Percentiles rank a stretch among this genome's conserved stretches.
Evolutionary conservation across 208 protist species (phyloP).

Genomic region (Borovskyia barvae): DNA sequence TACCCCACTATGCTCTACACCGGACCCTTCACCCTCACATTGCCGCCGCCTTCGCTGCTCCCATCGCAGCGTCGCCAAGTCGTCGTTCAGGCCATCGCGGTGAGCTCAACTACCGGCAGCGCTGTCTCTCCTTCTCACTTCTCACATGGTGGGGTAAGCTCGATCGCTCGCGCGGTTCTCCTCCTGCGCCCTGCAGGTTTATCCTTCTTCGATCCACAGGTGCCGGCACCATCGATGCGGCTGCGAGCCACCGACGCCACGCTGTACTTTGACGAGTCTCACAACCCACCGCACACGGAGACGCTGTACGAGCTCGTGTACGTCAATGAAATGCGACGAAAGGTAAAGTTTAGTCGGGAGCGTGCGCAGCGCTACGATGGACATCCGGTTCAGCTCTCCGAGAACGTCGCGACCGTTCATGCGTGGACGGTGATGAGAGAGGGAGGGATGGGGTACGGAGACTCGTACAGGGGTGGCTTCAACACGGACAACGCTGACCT

Average conservation of each 20-base stretch:
- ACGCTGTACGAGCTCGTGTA: constrained; percentile 76
- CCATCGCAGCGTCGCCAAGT: constrained; percentile 27
- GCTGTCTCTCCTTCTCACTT: not conserved
- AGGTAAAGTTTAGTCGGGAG: constrained; percentile 55
- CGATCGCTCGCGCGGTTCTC: constrained; percentile 41
- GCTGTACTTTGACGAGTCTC: constrained; percentile 79
- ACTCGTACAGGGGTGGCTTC: not conserved
- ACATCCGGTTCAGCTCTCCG: constrained; percentile 39
- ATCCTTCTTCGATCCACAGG: constrained; percentile 59
- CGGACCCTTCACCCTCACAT: constrained; percentile 67
- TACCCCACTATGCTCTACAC: constrained; percentile 73
- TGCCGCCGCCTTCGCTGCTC: constrained; percentile 32
- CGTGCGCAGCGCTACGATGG: constrained; percentile 46
- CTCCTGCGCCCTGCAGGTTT: constrained; percentile 47
- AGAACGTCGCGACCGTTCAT: constrained; percentile 69
- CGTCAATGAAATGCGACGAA: constrained; percentile 46
- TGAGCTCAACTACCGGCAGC: constrained; percentile 6
- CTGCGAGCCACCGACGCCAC: constrained; percentile 45
- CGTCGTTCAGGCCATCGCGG: constrained; percentile 46
- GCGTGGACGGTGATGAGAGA: constrained; percentile 62
- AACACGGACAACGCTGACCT: constrained; percentile 3
- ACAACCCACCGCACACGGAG: constrained; percentile 45
- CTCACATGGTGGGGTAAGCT: constrained; percentile 27
- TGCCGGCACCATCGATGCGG: constrained; percentile 56
- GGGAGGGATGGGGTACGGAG: constrained; percentile 12